These are phyloP conservation scores for Orbilia quercus DNA, from an alignment of 2,329 filamentous ascomycete species.

Conservation along the genomic window DNA sequence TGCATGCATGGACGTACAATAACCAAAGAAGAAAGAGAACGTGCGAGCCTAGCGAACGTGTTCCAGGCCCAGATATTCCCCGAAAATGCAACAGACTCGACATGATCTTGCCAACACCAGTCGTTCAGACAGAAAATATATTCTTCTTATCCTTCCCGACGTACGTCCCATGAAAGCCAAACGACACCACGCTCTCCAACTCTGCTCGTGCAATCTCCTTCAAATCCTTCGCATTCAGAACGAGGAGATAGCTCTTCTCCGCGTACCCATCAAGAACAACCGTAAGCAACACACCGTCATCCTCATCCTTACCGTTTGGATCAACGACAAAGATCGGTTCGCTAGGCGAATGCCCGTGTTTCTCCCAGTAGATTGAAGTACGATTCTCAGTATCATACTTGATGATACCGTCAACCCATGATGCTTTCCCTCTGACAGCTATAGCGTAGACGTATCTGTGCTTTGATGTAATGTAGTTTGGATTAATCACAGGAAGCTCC, in stretches of 20 bases:
- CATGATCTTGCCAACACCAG: no score
- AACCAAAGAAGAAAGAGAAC: conserved; percentile 1
- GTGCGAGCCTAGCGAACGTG: no score
- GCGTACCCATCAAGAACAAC: conserved; percentile 72
- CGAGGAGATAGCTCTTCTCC: conserved; percentile 73
- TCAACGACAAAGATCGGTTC: conserved; percentile 74
- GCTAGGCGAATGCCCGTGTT: conserved; percentile 73
- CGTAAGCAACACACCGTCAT: conserved; percentile 72
- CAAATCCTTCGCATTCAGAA: conserved; percentile 73
- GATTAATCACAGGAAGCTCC: conserved; percentile 76
- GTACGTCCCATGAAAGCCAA: conserved; percentile 75
- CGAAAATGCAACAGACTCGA: background rate
- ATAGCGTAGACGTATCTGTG: conserved; percentile 73
- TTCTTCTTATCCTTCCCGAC: conserved; percentile 35
- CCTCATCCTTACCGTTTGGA: conserved; percentile 64
- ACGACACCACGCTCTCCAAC: conserved; percentile 70
- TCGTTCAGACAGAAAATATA: conserved; percentile 18
- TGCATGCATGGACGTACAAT: background rate
- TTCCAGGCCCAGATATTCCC: no score
- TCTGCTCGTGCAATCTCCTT: conserved; percentile 74
- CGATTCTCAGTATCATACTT: conserved; percentile 73
- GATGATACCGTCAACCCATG: conserved; percentile 72
- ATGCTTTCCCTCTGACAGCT: conserved; percentile 70
- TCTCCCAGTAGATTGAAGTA: conserved; percentile 70
- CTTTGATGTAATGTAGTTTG: conserved; percentile 66